Conservation (phyloP, 768 basidiomycete species). For the Xanthoconium stramineum region DNA sequence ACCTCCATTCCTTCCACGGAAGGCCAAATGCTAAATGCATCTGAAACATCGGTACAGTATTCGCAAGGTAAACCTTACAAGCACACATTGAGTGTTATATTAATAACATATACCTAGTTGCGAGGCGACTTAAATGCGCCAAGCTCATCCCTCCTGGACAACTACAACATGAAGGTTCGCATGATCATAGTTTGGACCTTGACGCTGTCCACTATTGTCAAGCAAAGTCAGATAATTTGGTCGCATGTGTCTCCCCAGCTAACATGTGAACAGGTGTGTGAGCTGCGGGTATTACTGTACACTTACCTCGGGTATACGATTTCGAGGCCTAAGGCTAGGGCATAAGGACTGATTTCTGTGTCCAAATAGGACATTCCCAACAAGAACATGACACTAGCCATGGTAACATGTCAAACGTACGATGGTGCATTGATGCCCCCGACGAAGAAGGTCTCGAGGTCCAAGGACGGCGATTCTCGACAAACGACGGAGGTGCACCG, state of each 20-base stretch:
- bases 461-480: constrained; percentile 49
- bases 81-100: too few species aligned
- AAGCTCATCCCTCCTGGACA: constrained; percentile 43
- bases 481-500: constrained; percentile 54
- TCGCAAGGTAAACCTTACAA: constrained; percentile 41
- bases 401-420: constrained; percentile 56
- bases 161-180: constrained; percentile 43
- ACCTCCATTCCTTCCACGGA: not conserved
- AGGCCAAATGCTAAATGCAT: not conserved
- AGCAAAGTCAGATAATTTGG: constrained; percentile 32
- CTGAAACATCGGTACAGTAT: constrained; percentile 36
- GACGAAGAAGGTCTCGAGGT: constrained; percentile 49
- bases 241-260: not conserved
- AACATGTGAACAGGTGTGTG: constrained; percentile 38
- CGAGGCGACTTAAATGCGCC: constrained; percentile 50
- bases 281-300: constrained; percentile 59
- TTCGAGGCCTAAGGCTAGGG: not conserved
- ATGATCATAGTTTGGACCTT: constrained; percentile 44
- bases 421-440: constrained; percentile 52
- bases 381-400: constrained; percentile 59
- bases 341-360: not conserved
- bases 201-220: constrained; percentile 53
- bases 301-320: constrained; percentile 43
- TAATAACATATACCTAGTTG: constrained; percentile 30
- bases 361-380: constrained; percentile 47